Evolutionary conservation across 139 green algal species (phyloP).

Genomic region (Chlorella ohadii): DNA sequence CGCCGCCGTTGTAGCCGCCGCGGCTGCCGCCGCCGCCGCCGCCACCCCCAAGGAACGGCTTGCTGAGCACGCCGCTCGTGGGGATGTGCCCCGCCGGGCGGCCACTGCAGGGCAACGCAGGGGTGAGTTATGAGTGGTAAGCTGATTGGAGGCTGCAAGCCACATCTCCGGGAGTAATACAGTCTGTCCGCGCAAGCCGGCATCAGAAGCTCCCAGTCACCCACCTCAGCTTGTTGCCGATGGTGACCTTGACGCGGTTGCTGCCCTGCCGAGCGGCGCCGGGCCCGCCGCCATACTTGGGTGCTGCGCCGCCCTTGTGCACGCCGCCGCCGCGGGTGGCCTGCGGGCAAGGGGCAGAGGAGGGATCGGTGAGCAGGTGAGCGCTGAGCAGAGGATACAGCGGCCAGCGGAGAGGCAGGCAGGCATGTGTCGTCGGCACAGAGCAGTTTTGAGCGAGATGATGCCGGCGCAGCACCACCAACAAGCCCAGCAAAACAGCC

Average conservation of each 20-base stretch:
- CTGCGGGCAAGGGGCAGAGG: not conserved
- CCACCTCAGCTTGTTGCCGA: constrained; percentile 34
- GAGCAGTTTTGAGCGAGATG: too few species aligned
- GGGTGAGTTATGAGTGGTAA: not conserved
- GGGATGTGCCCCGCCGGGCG: constrained; percentile 5
- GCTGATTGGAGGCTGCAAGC: too few species aligned
- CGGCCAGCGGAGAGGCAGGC: too few species aligned
- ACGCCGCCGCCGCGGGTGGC: constrained; percentile 27
- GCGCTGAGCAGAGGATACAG: too few species aligned
- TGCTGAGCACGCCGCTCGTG: constrained; percentile 20
- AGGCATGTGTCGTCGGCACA: too few species aligned
- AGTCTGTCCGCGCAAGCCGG: too few species aligned
- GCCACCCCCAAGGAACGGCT: constrained; percentile 5
- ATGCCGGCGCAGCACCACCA: too few species aligned
- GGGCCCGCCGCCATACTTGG: constrained; percentile 17
- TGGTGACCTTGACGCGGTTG: constrained; percentile 31
- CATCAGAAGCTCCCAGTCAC: too few species aligned
- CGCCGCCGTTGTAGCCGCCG: not conserved
- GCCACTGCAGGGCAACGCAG: not conserved
- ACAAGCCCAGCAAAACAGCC: too few species aligned
- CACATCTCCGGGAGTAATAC: too few species aligned
- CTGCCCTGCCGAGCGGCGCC: not conserved
- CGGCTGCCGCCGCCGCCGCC: not conserved
- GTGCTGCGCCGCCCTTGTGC: constrained; percentile 20
- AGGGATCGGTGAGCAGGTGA: not conserved